phyloP scores from a whole-genome alignment of 2,329 filamentous ascomycete genomes.

The Colletotrichum costaricense region DNA sequence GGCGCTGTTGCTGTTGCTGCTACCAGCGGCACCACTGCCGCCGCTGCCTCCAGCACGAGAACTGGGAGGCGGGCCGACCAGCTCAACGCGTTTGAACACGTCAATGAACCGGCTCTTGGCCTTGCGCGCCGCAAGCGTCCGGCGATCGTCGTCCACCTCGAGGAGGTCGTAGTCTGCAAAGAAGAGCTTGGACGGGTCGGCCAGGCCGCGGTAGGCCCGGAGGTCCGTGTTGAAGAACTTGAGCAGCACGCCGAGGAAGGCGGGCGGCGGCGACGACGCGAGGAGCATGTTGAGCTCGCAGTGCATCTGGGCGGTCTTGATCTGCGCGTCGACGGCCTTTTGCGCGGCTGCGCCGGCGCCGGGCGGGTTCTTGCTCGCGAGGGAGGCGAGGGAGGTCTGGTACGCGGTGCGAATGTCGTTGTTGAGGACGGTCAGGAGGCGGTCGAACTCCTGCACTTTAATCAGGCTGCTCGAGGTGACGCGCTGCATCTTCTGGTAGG shows the following conservation, averaged over 20 bases:
- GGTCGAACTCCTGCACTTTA: conserved; percentile 71
- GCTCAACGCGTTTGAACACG: conserved; percentile 69
- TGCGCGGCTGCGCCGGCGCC: conserved; percentile 44
- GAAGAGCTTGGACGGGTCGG: conserved; percentile 76
- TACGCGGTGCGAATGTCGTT: conserved; percentile 64
- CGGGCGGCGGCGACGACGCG: conserved; percentile 55
- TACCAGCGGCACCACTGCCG: too few species aligned
- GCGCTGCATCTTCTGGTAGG: conserved; percentile 65
- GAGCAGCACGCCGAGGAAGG: conserved; percentile 69
- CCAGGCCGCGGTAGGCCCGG: conserved; percentile 65
- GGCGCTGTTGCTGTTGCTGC: not conserved
- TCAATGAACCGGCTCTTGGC: conserved; percentile 58
- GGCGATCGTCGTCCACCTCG: conserved; percentile 70
- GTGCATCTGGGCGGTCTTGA: conserved; percentile 60
- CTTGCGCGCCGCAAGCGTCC: conserved; percentile 55
- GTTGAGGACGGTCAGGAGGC: conserved; percentile 63
- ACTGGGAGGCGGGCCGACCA: conserved; percentile 42
- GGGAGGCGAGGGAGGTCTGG: conserved; percentile 55
- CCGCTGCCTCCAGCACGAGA: too few species aligned
- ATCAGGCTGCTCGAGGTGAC: conserved; percentile 63
- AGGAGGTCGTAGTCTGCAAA: conserved; percentile 79
- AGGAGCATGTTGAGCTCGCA: conserved; percentile 65
- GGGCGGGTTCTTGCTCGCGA: conserved; percentile 56
- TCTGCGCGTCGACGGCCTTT: conserved; percentile 55
- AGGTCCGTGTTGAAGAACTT: conserved; percentile 72